Evolutionary conservation across 2,329 filamentous ascomycete genomes (phyloP).

Genomic region (Fusarium sp.): DNA sequence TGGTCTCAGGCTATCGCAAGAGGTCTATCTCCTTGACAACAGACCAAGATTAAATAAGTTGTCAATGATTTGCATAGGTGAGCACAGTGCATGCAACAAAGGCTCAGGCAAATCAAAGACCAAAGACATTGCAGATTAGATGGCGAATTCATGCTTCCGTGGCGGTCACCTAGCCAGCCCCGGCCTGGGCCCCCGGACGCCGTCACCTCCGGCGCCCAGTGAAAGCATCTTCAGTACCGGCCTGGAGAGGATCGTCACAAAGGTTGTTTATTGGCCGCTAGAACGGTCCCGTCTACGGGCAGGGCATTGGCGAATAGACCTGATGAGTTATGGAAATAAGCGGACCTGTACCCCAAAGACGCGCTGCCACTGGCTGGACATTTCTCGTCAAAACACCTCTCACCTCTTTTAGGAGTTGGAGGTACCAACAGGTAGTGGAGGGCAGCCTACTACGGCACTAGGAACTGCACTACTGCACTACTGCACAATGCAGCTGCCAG

Average conservation of each 20-base stretch:
- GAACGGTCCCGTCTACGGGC: slow-evolving; percentile 9
- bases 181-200: slow-evolving; percentile 29
- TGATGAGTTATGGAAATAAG: slow-evolving; percentile 23
- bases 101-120: slow-evolving; percentile 4
- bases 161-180: slow-evolving; percentile 31
- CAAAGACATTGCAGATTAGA: no score
- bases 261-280: slow-evolving; percentile 7
- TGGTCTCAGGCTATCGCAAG: neutral
- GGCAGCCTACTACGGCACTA: no score
- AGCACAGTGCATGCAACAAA: no score
- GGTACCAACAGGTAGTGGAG: no score
- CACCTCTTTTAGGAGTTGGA: slow-evolving; percentile 16
- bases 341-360: slow-evolving; percentile 11
- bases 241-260: slow-evolving; percentile 32
- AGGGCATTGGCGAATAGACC: slow-evolving; percentile 14
- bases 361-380: slow-evolving; percentile 18
- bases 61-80: neutral
- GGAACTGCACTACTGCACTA: slow-evolving; percentile 1
- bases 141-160: slow-evolving; percentile 25
- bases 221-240: slow-evolving; percentile 10
- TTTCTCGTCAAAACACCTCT: slow-evolving; percentile 26
- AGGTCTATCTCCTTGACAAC: slow-evolving; percentile 30
- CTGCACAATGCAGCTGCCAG: slow-evolving; percentile 26
- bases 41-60: slow-evolving; percentile 2
- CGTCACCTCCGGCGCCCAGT: slow-evolving; percentile 20